phyloP scores from a whole-genome alignment of 768 basidiomycete species.

The Leccinum subgranulosum region DNA sequence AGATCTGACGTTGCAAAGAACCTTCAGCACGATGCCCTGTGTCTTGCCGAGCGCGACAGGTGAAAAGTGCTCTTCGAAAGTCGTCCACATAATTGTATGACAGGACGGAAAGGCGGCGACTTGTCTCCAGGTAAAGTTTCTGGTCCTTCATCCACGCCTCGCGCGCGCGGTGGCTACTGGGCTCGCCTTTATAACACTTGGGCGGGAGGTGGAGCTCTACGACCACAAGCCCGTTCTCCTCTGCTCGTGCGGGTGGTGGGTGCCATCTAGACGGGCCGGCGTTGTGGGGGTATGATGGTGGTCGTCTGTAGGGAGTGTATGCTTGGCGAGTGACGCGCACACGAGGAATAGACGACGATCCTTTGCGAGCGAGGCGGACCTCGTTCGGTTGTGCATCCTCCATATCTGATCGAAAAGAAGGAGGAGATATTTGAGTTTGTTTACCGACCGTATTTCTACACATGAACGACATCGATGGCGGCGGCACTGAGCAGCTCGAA shows the following conservation, averaged over 20 bases:
- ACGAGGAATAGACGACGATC: conserved; percentile 26
- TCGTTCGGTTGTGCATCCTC: conserved; percentile 43
- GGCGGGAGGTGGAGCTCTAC: conserved; percentile 6
- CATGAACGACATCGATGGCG: conserved; percentile 14
- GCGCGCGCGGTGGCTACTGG: conserved; percentile 5
- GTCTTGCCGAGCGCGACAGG: conserved; percentile 1
- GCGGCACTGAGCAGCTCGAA: conserved; percentile 7
- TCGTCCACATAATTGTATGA: conserved; percentile 5
- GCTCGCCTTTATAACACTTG: conserved; percentile 12
- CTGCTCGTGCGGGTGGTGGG: neutral
- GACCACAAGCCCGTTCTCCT: conserved; percentile 3
- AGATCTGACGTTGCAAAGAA: neutral
- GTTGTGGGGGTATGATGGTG: neutral
- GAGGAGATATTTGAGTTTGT: conserved; percentile 19
- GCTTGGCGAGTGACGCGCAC: conserved; percentile 13
- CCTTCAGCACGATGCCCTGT: neutral
- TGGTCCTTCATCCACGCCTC: conserved; percentile 14
- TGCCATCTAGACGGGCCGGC: neutral
- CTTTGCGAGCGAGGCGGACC: conserved; percentile 34
- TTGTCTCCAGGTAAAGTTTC: conserved; percentile 1
- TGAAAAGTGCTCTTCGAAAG: conserved; percentile 8
- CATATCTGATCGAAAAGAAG: conserved; percentile 5
- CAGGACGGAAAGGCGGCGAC: conserved; percentile 11
- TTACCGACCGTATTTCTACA: conserved; percentile 11
- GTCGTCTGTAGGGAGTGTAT: neutral